Evolutionary conservation across 306 rosid genomes (phyloP).

Genomic region (Dalbergia cultrata): DNA sequence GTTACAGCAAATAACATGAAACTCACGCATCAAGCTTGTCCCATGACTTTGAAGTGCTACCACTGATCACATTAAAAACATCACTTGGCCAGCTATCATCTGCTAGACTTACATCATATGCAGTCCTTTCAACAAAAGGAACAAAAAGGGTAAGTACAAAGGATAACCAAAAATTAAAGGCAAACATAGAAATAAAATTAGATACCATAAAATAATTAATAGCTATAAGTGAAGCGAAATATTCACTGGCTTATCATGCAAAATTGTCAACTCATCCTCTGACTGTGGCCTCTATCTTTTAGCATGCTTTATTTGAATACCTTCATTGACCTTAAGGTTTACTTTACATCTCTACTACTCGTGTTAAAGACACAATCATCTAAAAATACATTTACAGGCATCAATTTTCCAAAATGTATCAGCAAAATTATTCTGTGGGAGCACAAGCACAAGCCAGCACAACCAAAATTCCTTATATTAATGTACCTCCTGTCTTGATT

Average conservation of each 20-base stretch:
- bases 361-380: background rate
- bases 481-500: background rate
- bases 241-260: background rate
- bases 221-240: background rate
- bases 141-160: slow-evolving; percentile 19
- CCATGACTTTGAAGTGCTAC: slow-evolving; percentile 87
- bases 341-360: background rate
- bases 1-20: background rate
- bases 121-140: slow-evolving; percentile 66
- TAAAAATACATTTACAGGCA: background rate
- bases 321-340: background rate
- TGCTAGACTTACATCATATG: slow-evolving; percentile 83
- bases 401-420: slow-evolving; percentile 25
- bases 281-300: background rate
- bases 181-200: slow-evolving; percentile 19
- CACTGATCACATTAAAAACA: slow-evolving; percentile 66
- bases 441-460: background rate
- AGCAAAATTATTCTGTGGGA: slow-evolving; percentile 5
- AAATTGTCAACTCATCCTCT: background rate
- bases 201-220: slow-evolving; percentile 7
- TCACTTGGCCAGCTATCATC: slow-evolving; percentile 89
- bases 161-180: background rate
- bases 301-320: slow-evolving; percentile 4
- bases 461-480: background rate
- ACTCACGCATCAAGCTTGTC: slow-evolving; percentile 98